A percentile compares a stretch with the other conserved stretches of the same genome.
Evolutionary conservation across 2,329 filamentous ascomycete species (phyloP).

Genomic region (Cladosporium sp.): DNA sequence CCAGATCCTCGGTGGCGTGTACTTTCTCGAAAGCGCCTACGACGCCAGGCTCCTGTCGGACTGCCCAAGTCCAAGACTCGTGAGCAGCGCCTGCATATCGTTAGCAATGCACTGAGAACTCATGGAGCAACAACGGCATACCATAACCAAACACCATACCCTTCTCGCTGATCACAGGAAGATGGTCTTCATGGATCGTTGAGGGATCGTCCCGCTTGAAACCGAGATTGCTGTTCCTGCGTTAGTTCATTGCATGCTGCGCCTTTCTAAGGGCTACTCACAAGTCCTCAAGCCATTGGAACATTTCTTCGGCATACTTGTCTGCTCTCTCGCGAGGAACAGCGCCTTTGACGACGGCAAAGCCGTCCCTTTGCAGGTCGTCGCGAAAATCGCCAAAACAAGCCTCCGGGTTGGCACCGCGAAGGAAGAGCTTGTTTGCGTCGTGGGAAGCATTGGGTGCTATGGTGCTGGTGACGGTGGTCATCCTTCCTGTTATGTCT

Average conservation of each 20-base stretch:
- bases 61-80: slow-evolving; percentile 40
- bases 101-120: not conserved
- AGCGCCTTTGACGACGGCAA: slow-evolving; percentile 43
- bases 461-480: no score
- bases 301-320: slow-evolving; percentile 30
- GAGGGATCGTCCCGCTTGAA: slow-evolving; percentile 34
- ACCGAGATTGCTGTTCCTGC: slow-evolving; percentile 29
- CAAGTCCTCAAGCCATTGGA: slow-evolving; percentile 26
- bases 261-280: no score
- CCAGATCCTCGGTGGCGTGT: slow-evolving; percentile 42
- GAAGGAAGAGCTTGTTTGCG: slow-evolving; percentile 3
- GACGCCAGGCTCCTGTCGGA: slow-evolving; percentile 36
- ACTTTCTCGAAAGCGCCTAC: slow-evolving; percentile 34
- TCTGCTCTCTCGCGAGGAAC: slow-evolving; percentile 39
- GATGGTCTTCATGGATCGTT: slow-evolving; percentile 34
- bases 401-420: not conserved
- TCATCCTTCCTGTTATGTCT: no score
- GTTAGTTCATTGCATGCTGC: not conserved
- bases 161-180: slow-evolving; percentile 34
- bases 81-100: slow-evolving; percentile 26
- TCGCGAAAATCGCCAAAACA: slow-evolving; percentile 23
- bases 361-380: slow-evolving; percentile 38
- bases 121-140: not conserved
- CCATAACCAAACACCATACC: slow-evolving; percentile 31
- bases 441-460: no score